Conservation (phyloP, 768 basidiomycete genomes). For the Termitomyces sp. region DNA sequence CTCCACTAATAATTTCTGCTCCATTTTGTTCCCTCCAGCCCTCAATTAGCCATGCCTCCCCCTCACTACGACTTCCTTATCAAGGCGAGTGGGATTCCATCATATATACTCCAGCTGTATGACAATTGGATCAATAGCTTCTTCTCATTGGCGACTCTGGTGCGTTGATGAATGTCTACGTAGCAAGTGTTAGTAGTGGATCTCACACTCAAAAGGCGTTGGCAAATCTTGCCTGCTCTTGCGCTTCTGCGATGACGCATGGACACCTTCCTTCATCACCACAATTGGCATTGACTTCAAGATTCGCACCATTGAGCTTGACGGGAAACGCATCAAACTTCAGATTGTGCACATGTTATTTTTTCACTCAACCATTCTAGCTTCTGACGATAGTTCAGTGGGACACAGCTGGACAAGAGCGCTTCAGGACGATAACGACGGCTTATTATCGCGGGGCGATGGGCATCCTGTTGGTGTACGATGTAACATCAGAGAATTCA, state of each 20-base stretch:
- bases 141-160: conserved; percentile 96
- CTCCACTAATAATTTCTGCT: neutral
- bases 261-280: conserved; percentile 99
- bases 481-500: conserved; percentile 91
- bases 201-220: conserved; percentile 56
- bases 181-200: neutral
- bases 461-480: conserved; percentile 98
- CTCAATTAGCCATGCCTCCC: conserved; percentile 59
- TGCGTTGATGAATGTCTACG: conserved; percentile 25
- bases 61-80: conserved; percentile 98
- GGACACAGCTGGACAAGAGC: conserved; percentile 99
- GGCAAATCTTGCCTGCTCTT: conserved; percentile 95
- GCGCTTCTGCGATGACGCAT: conserved; percentile 98
- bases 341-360: conserved; percentile 73
- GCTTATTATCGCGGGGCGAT: conserved; percentile 99
- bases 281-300: conserved; percentile 99
- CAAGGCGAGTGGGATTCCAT: conserved; percentile 53
- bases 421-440: conserved; percentile 97
- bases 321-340: conserved; percentile 97
- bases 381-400: conserved; percentile 51
- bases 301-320: conserved; percentile 97
- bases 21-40: neutral
- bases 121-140: conserved; percentile 44
- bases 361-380: neutral
- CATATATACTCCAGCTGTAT: neutral